phyloP scores from a whole-genome alignment of 371 early-diverging fungal genomes.

The Chytridium lagenaria region DNA sequence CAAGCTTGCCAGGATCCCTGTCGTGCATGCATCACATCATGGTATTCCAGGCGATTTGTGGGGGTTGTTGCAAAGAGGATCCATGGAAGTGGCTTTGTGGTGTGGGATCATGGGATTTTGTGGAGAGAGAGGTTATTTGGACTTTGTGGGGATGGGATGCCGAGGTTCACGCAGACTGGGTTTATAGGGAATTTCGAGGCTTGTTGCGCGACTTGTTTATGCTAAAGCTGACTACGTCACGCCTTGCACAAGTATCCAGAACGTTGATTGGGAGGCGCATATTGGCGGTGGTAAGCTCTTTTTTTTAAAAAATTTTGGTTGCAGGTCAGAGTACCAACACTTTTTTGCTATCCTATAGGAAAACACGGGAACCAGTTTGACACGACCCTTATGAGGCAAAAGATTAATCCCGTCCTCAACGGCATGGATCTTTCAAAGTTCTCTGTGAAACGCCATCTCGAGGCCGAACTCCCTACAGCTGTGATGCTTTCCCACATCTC shows the following conservation, averaged over 20 bases:
- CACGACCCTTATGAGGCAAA: conserved; percentile 1
- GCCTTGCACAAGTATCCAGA: conserved; percentile 52
- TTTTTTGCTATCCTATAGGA: conserved; percentile 2
- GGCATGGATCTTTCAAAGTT: conserved; percentile 48
- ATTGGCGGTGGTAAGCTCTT: conserved; percentile 43
- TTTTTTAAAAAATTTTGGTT: neutral
- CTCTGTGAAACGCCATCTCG: conserved; percentile 37
- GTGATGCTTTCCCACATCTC: conserved; percentile 52
- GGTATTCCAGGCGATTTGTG: conserved; percentile 45
- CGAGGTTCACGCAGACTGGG: conserved; percentile 41
- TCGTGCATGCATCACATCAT: conserved; percentile 50
- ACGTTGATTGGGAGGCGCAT: conserved; percentile 47
- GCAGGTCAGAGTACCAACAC: conserved; percentile 3
- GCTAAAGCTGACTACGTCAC: conserved; percentile 47
- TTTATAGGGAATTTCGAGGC: conserved; percentile 46
- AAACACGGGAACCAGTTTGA: conserved; percentile 30
- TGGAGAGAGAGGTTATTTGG: conserved; percentile 51
- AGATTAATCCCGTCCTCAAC: conserved; percentile 43
- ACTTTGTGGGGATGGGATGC: conserved; percentile 44
- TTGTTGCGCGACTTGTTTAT: conserved; percentile 42
- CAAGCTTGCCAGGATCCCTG: conserved; percentile 36
- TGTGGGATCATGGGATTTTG: conserved; percentile 54
- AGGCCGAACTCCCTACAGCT: conserved; percentile 35
- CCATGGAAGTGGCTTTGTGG: conserved; percentile 35
- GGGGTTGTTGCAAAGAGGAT: conserved; percentile 46